A percentile compares a stretch with the other conserved stretches of the same genome.
phyloP scores from a whole-genome alignment of 73 alveolate species.

The Tetrahymena malaccensis region DNA sequence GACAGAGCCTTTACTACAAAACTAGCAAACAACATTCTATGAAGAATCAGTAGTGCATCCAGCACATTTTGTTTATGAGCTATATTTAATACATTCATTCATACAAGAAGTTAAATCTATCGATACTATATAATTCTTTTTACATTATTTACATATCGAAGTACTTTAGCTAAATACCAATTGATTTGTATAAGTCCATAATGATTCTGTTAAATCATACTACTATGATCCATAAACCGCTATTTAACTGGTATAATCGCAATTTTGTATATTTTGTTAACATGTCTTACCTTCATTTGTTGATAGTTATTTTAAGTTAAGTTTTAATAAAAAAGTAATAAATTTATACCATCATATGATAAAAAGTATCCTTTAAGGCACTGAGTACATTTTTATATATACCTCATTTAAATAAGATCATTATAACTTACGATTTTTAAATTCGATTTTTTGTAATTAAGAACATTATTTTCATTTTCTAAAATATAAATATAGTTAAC shows the following conservation, averaged over 20 bases:
- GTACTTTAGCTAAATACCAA: too few species aligned
- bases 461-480: background rate
- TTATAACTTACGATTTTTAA: too few species aligned
- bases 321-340: too few species aligned
- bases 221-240: background rate
- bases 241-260: background rate
- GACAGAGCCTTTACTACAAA: background rate
- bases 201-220: background rate
- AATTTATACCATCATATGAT: background rate
- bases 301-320: too few species aligned
- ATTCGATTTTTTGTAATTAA: too few species aligned
- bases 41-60: too few species aligned
- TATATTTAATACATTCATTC: too few species aligned
- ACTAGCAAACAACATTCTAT: background rate
- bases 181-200: background rate
- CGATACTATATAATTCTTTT: too few species aligned
- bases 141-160: too few species aligned
- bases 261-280: background rate
- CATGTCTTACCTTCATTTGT: background rate
- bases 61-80: too few species aligned
- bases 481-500: too few species aligned
- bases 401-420: background rate
- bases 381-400: background rate
- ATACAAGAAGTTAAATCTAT: too few species aligned
- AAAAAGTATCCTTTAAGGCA: background rate